phyloP scores from a whole-genome alignment of 2,329 filamentous ascomycete genomes.

The Trichoderma pleuroti region DNA sequence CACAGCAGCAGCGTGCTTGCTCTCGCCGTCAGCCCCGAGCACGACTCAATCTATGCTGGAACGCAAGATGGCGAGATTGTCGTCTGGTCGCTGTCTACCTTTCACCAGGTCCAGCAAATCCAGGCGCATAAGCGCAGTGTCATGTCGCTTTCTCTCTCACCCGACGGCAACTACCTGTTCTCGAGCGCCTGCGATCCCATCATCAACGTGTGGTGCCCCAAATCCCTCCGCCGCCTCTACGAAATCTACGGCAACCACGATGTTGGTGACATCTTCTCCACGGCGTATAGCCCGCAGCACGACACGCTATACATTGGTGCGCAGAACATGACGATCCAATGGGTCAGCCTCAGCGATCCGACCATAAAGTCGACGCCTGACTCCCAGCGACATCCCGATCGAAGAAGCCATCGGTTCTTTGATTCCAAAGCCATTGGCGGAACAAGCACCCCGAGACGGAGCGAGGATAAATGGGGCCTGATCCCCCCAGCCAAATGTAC shows the following conservation, averaged over 20 bases:
- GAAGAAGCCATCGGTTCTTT: constrained; percentile 83
- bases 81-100: constrained; percentile 85
- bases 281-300: constrained; percentile 77
- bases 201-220: constrained; percentile 88
- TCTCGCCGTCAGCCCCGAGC: constrained; percentile 72
- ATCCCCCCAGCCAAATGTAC: constrained; percentile 55
- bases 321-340: constrained; percentile 93
- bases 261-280: constrained; percentile 91
- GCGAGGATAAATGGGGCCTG: constrained; percentile 53
- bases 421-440: constrained; percentile 86
- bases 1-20: constrained; percentile 79
- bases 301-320: constrained; percentile 87
- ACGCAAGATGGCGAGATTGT: constrained; percentile 92
- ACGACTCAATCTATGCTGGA: constrained; percentile 82
- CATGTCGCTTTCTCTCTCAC: constrained; percentile 76
- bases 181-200: constrained; percentile 92
- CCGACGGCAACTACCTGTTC: constrained; percentile 73
- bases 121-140: constrained; percentile 91
- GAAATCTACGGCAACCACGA: constrained; percentile 93
- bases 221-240: constrained; percentile 71
- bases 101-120: constrained; percentile 72
- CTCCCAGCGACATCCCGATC: constrained; percentile 67
- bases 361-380: constrained; percentile 56
- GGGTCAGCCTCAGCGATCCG: constrained; percentile 72
- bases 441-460: constrained; percentile 69